Conservation (phyloP, 306 rosid species). For the Casuarina equisetifolia region DNA sequence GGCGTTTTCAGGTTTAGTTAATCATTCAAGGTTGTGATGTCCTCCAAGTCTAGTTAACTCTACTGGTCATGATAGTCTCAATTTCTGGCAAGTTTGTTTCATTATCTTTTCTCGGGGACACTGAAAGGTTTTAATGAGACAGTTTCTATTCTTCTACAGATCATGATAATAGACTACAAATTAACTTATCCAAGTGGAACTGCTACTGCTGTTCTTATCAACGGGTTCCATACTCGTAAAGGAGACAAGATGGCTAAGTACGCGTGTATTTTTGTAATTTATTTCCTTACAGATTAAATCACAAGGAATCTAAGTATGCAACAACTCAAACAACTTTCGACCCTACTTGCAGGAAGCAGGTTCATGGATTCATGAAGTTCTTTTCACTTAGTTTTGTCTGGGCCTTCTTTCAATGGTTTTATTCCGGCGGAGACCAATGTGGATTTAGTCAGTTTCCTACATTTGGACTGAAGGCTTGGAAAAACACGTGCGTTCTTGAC, state of each 20-base stretch:
- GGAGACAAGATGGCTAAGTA: slow-evolving; percentile 91
- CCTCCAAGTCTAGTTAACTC: background rate
- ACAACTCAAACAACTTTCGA: slow-evolving; percentile 30
- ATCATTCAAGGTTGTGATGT: background rate
- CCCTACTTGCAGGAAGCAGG: slow-evolving; percentile 72
- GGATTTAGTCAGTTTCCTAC: slow-evolving; percentile 94
- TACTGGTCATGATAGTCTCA: background rate
- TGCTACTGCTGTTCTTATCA: slow-evolving; percentile 97
- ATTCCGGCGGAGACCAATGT: slow-evolving; percentile 72
- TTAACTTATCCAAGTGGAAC: slow-evolving; percentile 94
- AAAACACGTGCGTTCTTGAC: slow-evolving; percentile 57
- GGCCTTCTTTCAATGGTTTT: slow-evolving; percentile 97
- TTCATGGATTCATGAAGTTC: slow-evolving; percentile 70
- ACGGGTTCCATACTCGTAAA: slow-evolving; percentile 90
- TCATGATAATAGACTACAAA: slow-evolving; percentile 93
- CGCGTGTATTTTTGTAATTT: slow-evolving; percentile 17
- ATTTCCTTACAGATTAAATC: background rate
- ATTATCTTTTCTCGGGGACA: background rate
- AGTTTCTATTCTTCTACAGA: slow-evolving; percentile 52
- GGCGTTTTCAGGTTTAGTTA: background rate
- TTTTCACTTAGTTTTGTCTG: slow-evolving; percentile 81
- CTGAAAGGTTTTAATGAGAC: slow-evolving; percentile 22
- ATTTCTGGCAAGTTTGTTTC: slow-evolving; percentile 9
- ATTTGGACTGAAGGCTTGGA: slow-evolving; percentile 87
- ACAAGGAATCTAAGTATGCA: slow-evolving; percentile 20